Evolutionary conservation across 208 protist species (phyloP).

Genomic region (Strigomonas galati): DNA sequence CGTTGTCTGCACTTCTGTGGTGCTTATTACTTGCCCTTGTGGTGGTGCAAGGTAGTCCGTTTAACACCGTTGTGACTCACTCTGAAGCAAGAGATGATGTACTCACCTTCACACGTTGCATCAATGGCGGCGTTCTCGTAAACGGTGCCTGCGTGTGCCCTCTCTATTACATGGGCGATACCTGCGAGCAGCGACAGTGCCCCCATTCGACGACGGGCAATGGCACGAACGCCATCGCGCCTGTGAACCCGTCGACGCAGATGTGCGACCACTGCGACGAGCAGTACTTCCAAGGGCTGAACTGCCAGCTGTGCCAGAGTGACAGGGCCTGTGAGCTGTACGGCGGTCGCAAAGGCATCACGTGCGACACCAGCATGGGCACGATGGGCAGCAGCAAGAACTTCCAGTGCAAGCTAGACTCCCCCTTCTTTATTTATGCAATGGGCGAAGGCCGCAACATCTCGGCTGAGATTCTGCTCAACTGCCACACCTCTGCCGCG

Average conservation of each 20-base stretch:
- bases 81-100: background rate
- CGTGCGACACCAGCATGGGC: constrained; percentile 43
- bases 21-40: background rate
- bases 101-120: constrained; percentile 19
- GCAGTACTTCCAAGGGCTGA: constrained; percentile 44
- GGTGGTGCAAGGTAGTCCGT: background rate
- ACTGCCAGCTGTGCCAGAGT: constrained; percentile 66
- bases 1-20: background rate
- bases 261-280: constrained; percentile 46
- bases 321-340: constrained; percentile 39
- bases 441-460: constrained; percentile 71
- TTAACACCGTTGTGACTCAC: background rate
- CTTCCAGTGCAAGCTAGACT: constrained; percentile 65
- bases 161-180: constrained; percentile 47
- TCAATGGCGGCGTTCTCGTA: constrained; percentile 44
- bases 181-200: constrained; percentile 56
- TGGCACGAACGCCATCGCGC: constrained; percentile 29
- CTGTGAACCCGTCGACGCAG: constrained; percentile 33
- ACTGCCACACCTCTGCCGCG: constrained; percentile 57
- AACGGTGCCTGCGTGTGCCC: constrained; percentile 51
- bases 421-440: constrained; percentile 49
- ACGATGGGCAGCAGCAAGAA: constrained; percentile 69
- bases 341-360: constrained; percentile 11
- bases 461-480: constrained; percentile 48
- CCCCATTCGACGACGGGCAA: constrained; percentile 50